Evolutionary conservation across 1,284 basidiomycete genomes (phyloP), one percentile per base, ranked within the genome.

Genomic region (Boletus subluridellus): DNA sequence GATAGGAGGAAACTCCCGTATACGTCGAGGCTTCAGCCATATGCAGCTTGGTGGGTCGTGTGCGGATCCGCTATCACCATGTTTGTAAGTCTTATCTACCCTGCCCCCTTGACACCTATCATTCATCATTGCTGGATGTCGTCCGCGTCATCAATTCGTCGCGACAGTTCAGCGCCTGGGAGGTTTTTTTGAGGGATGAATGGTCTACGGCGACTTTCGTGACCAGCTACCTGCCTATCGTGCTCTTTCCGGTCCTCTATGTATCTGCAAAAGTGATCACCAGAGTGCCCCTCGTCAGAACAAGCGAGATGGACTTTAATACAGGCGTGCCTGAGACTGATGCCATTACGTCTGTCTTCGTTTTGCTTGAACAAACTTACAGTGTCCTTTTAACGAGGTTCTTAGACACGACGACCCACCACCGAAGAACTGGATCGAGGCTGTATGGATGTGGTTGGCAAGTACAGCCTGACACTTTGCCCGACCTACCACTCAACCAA

Each of bases 221-320:
- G 38, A 78, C 77, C 58, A 81, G 78, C 67, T 87, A 87, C 72
- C 63, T 89, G 24, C 82, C 86, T 21, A 66, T 87, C 60, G 74
- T 72, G 35, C 69, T 87, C 61, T 87, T 86, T 77, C 79, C 81
- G 28, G 58, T 84, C 60, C 70, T 87, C 54, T 87, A 52, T 69
- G 10, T 81, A 41, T 77, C 69, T 21, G 76, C 76, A 55, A 79
- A 78, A 66, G 59, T 76, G 32, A 66, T 65, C 63, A 76, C 71
- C 61, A 74, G 74, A 62, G 73, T 68, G 9, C 70, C 74, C 14
- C 65, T 74, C 10, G 65, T 80, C 15, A 66, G 57, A 45, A 62
- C 76, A 14, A 64, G 70, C 32, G 76, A 86, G 42, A 83, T 87
- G 76, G 85, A 87, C 73, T 84, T 89, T 65, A 57, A 75, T 47